A percentile compares a stretch with the other conserved stretches of the same genome.
These are phyloP conservation scores for Serendipita sp. DNA, from an alignment of 768 basidiomycete genomes.

Conservation along the genomic window DNA sequence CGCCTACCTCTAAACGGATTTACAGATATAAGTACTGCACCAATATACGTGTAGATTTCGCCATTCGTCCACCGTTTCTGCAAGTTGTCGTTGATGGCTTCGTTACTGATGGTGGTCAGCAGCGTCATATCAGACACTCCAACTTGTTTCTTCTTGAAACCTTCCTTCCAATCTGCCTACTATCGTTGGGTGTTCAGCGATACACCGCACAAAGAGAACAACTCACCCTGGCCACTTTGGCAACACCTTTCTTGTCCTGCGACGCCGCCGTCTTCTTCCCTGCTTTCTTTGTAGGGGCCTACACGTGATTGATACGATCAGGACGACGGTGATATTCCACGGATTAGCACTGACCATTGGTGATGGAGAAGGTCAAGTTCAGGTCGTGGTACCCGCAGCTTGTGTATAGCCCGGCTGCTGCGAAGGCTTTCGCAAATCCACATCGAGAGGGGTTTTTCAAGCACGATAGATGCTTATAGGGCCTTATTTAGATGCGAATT, in stretches of 20 bases:
- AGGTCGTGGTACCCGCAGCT: too few relatives aligned
- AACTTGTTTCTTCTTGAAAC: constrained; percentile 98
- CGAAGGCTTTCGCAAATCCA: too few relatives aligned
- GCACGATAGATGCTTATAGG: too few relatives aligned
- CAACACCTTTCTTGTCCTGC: constrained; percentile 39
- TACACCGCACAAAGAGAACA: constrained; percentile 41
- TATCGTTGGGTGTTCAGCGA: constrained; percentile 6
- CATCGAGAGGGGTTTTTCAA: too few relatives aligned
- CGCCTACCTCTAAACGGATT: constrained; percentile 82
- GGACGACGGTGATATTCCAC: too few relatives aligned
- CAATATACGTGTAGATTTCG: constrained; percentile 99
- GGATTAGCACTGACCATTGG: too few relatives aligned
- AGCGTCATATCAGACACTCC: constrained; percentile 99
- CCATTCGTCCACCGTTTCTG: constrained; percentile 89
- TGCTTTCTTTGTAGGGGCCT: constrained; percentile 84
- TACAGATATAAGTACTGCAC: constrained; percentile 96
- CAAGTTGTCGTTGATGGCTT: constrained; percentile 93
- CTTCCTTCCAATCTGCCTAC: constrained; percentile 98
- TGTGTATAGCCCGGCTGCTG: too few relatives aligned
- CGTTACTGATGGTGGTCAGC: constrained; percentile 90
- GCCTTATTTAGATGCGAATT: too few relatives aligned
- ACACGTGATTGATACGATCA: neutral
- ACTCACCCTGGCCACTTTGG: constrained; percentile 29
- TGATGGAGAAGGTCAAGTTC: too few relatives aligned
- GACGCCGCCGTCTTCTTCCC: constrained; percentile 61